Percentiles rank a stretch among this genome's conserved stretches.
These are phyloP conservation scores for Scleroderma bovista DNA, from an alignment of 768 basidiomycete species.

Conservation along the genomic window DNA sequence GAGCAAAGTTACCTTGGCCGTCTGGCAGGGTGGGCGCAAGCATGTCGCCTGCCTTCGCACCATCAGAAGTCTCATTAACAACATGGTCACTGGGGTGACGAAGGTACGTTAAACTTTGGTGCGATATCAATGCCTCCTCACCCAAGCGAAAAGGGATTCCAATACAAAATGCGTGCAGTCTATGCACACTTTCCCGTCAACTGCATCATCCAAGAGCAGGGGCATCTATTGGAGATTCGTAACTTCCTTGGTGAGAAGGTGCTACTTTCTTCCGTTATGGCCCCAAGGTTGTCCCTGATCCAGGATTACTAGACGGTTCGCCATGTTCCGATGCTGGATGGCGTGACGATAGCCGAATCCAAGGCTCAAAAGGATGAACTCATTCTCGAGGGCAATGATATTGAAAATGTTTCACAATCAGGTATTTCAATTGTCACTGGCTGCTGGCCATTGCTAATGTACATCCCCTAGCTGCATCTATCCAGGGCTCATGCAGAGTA, in stretches of 20 bases:
- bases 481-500: slow-evolving; percentile 94
- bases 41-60: slow-evolving; percentile 98
- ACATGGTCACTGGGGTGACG: slow-evolving; percentile 97
- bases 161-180: slow-evolving; percentile 99
- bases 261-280: not conserved
- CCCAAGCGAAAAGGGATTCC: slow-evolving; percentile 69
- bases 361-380: slow-evolving; percentile 93
- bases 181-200: slow-evolving; percentile 99
- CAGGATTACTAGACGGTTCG: slow-evolving; percentile 65
- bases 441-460: slow-evolving; percentile 4
- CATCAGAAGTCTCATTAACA: slow-evolving; percentile 89
- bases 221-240: slow-evolving; percentile 76
- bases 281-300: not conserved
- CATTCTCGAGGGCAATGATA: slow-evolving; percentile 90
- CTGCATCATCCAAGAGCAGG: slow-evolving; percentile 82
- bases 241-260: slow-evolving; percentile 97
- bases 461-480: slow-evolving; percentile 69
- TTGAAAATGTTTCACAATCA: slow-evolving; percentile 96
- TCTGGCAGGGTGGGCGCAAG: slow-evolving; percentile 98
- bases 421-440: slow-evolving; percentile 36
- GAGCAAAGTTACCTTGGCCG: slow-evolving; percentile 76
- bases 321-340: slow-evolving; percentile 86
- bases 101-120: slow-evolving; percentile 47
- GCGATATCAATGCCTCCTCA: slow-evolving; percentile 3
- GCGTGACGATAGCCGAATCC: slow-evolving; percentile 80